A percentile compares a stretch with the other conserved stretches of the same genome.
Conservation (phyloP, 257 asterid species). For the Petunia axillaris region DNA sequence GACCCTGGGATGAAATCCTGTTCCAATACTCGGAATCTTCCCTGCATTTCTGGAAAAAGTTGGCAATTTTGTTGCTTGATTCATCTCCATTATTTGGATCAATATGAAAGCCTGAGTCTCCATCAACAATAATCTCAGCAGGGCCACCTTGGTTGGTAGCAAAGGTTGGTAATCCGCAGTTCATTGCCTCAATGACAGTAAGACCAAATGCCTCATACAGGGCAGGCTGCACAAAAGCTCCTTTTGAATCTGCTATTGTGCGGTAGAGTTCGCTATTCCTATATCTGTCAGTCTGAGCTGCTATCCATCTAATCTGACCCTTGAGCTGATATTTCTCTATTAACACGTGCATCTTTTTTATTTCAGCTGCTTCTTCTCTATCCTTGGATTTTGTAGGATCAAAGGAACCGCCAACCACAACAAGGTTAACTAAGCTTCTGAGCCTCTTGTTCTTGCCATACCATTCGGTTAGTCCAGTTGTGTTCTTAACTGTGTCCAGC, state of each 20-base stretch:
- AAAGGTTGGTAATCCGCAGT: conserved; percentile 89
- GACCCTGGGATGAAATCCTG: conserved; percentile 64
- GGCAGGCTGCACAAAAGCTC: conserved; percentile 94
- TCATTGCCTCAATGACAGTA: conserved; percentile 91
- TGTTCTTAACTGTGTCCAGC: conserved; percentile 80
- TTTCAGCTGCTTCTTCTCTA: conserved; percentile 89
- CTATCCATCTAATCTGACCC: conserved; percentile 91
- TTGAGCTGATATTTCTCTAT: conserved; percentile 70
- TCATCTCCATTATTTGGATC: conserved; percentile 82
- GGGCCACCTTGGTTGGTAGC: conserved; percentile 98
- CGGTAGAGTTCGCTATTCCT: conserved; percentile 84
- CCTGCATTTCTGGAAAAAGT: conserved; percentile 72
- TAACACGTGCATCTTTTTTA: conserved; percentile 72
- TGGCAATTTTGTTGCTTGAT: conserved; percentile 77
- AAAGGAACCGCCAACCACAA: conserved; percentile 86
- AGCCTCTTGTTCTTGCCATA: conserved; percentile 83
- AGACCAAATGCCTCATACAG: conserved; percentile 88
- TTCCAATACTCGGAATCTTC: conserved; percentile 74
- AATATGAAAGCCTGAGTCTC: conserved; percentile 78
- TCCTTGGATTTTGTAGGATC: conserved; percentile 83
- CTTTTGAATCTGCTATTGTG: conserved; percentile 77
- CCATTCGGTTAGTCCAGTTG: conserved; percentile 86
- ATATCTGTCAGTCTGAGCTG: conserved; percentile 76
- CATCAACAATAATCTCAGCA: conserved; percentile 89
- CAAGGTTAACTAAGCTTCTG: conserved; percentile 74